phyloP scores from a whole-genome alignment of 2,329 filamentous ascomycete genomes.

The Cytospora piceicola region DNA sequence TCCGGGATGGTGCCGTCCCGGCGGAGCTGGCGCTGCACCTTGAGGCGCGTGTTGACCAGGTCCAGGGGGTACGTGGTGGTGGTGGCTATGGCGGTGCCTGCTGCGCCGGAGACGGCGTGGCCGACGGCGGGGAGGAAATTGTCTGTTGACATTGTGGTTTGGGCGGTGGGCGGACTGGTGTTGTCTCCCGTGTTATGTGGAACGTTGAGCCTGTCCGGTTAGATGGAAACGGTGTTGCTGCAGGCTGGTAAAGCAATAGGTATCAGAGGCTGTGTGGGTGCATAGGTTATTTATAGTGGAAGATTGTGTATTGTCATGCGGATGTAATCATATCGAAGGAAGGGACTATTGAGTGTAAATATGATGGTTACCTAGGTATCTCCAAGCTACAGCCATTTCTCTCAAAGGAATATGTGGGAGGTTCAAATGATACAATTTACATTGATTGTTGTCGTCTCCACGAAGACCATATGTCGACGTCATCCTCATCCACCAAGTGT shows the following conservation, averaged over 20 bases:
- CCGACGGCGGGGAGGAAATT: constrained; percentile 71
- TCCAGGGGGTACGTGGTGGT: constrained; percentile 80
- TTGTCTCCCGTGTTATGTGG: not conserved
- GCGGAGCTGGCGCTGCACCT: constrained; percentile 70
- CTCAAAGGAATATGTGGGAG: not conserved
- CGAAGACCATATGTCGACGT: not conserved
- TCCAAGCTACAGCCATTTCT: not conserved
- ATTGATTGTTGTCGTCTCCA: not conserved
- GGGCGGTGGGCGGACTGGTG: not conserved
- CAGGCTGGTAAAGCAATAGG: not conserved
- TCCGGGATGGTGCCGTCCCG: constrained; percentile 37
- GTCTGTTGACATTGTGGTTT: constrained; percentile 33
- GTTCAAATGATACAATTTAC: not conserved
- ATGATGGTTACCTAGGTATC: not conserved
- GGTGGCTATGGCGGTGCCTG: constrained; percentile 79
- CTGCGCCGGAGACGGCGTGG: constrained; percentile 79
- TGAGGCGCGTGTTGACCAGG: constrained; percentile 79
- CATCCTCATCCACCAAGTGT: not conserved
- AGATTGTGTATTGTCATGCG: not conserved
- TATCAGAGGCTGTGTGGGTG: not conserved
- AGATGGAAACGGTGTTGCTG: not conserved
- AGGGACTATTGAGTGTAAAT: not conserved
- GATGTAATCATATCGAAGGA: not conserved
- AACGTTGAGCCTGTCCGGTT: not conserved
- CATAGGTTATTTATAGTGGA: not conserved